Evolutionary conservation across 2,329 filamentous ascomycete genomes (phyloP).

Genomic region (Fusarium proliferatum): DNA sequence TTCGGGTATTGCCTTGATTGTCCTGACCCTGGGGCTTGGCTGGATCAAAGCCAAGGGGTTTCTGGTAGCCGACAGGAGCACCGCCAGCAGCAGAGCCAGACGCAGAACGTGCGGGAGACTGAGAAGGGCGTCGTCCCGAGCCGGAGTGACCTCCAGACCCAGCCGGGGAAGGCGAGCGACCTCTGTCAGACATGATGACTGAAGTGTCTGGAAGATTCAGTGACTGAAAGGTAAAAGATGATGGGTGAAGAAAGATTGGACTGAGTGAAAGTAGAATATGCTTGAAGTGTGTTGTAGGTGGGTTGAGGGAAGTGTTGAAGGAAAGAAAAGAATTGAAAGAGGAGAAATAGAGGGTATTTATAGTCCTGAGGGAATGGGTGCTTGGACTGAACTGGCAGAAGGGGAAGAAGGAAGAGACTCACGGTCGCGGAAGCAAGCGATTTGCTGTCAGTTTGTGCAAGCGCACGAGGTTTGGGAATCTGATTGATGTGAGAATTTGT

Average conservation of each 20-base stretch:
- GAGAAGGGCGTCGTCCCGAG: constrained; percentile 27
- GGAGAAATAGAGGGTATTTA: background rate
- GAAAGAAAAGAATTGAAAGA: background rate
- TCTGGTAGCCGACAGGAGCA: constrained; percentile 37
- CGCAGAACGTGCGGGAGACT: constrained; percentile 35
- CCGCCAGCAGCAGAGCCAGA: constrained; percentile 30
- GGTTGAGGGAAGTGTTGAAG: background rate
- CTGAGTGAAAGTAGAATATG: background rate
- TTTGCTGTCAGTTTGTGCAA: constrained; percentile 3
- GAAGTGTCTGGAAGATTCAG: constrained; percentile 10
- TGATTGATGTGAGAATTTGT: constrained; percentile 17
- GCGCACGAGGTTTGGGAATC: constrained; percentile 4
- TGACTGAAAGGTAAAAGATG: background rate
- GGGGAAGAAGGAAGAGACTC: constrained; percentile 1
- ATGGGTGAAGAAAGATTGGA: background rate
- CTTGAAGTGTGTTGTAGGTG: background rate
- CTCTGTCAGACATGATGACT: constrained; percentile 50
- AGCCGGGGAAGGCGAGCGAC: constrained; percentile 42
- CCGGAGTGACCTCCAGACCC: constrained; percentile 29
- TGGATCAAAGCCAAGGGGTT: constrained; percentile 57
- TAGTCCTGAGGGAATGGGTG: background rate
- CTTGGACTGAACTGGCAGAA: background rate
- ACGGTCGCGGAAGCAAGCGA: constrained; percentile 6
- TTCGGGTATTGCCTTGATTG: constrained; percentile 57
- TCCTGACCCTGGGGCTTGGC: constrained; percentile 48